A percentile compares a stretch with the other conserved stretches of the same genome.
These are phyloP conservation scores for Trichoderma afroharzianum DNA, from an alignment of 2,329 filamentous ascomycete genomes.

Conservation along the genomic window DNA sequence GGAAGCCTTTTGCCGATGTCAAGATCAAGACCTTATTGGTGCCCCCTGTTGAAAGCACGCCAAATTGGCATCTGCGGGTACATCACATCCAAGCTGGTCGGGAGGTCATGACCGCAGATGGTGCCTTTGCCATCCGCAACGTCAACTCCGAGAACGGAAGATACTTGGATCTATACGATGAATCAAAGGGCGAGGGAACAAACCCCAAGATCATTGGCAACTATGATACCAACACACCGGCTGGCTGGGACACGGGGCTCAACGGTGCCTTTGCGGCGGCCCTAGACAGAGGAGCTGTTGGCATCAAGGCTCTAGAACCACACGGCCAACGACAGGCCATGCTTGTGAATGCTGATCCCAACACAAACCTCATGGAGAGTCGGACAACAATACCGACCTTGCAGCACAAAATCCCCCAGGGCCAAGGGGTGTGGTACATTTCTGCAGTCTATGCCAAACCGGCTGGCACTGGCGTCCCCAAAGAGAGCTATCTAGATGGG, in stretches of 20 bases:
- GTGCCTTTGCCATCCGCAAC: slow-evolving; percentile 67
- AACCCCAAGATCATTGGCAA: slow-evolving; percentile 56
- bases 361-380: slow-evolving; percentile 72
- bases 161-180: slow-evolving; percentile 49
- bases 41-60: slow-evolving; percentile 54
- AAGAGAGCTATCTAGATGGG: slow-evolving; percentile 52
- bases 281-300: slow-evolving; percentile 46
- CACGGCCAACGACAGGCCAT: slow-evolving; percentile 49
- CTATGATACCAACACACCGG: slow-evolving; percentile 54
- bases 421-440: slow-evolving; percentile 62
- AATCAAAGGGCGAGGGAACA: slow-evolving; percentile 46
- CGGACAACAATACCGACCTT: slow-evolving; percentile 69
- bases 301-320: slow-evolving; percentile 54
- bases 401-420: slow-evolving; percentile 56
- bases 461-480: slow-evolving; percentile 42
- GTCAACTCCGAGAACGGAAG: slow-evolving; percentile 46
- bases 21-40: slow-evolving; percentile 60
- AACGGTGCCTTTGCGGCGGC: slow-evolving; percentile 55
- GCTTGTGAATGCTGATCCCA: slow-evolving; percentile 72
- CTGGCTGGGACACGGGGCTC: slow-evolving; percentile 48
- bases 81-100: slow-evolving; percentile 60
- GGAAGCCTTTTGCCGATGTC: slow-evolving; percentile 69
- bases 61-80: slow-evolving; percentile 67
- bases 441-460: slow-evolving; percentile 60
- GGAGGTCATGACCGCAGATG: slow-evolving; percentile 68